Conservation (phyloP, 768 basidiomycete species). For the Leucosporidium yakuticum region DNA sequence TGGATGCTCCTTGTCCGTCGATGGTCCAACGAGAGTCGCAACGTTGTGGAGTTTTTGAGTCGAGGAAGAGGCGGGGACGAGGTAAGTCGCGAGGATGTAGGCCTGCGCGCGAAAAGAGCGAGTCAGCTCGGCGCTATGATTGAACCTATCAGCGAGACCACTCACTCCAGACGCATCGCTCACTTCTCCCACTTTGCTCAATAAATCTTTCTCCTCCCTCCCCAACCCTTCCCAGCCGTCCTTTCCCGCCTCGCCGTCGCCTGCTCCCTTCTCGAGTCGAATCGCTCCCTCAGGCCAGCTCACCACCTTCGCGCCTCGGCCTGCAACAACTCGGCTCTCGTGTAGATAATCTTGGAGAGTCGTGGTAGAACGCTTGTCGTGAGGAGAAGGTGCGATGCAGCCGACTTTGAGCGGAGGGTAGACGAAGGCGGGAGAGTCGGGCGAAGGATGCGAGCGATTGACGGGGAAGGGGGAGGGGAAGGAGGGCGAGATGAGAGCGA, state of each 20-base stretch:
- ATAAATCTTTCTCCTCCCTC: slow-evolving; percentile 38
- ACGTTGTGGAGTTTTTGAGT: slow-evolving; percentile 11
- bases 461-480: background rate
- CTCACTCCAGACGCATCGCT: slow-evolving; percentile 9
- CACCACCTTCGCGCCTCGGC: slow-evolving; percentile 5
- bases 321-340: slow-evolving; percentile 8
- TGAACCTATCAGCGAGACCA: background rate
- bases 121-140: background rate
- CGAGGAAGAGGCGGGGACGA: slow-evolving; percentile 4
- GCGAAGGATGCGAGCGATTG: slow-evolving; percentile 2
- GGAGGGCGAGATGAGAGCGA: background rate
- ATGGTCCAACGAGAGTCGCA: slow-evolving; percentile 25
- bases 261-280: background rate
- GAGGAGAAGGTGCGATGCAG: slow-evolving; percentile 16
- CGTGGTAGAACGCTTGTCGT: background rate
- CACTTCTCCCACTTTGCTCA: slow-evolving; percentile 45
- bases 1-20: background rate
- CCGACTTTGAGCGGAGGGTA: slow-evolving; percentile 26
- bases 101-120: background rate
- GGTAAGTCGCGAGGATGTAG: slow-evolving; percentile 19
- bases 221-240: slow-evolving; percentile 19
- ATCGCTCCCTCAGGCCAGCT: slow-evolving; percentile 25
- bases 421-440: slow-evolving; percentile 1
- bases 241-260: background rate
- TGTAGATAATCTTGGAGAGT: slow-evolving; percentile 7